Percentiles rank a stretch among this genome's conserved stretches.
These are phyloP conservation scores for Melaleuca alternifolia DNA, from an alignment of 345 rosid species.

Conservation along the genomic window DNA sequence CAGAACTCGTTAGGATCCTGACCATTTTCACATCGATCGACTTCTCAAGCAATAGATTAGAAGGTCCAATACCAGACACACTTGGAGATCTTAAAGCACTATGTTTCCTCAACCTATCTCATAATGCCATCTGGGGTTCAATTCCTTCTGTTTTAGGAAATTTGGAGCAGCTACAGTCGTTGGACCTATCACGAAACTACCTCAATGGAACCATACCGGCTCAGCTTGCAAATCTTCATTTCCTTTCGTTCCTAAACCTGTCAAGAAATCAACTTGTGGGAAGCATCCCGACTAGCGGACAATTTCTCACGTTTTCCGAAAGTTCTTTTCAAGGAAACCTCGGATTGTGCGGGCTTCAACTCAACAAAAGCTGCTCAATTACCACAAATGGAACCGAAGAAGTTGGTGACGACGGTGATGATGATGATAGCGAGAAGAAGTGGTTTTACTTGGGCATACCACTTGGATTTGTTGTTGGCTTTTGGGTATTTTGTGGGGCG, in stretches of 20 bases:
- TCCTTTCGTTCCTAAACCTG: constrained; percentile 22
- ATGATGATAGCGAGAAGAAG: neutral
- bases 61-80: constrained; percentile 9
- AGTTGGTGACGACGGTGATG: no score
- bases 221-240: constrained; percentile 14
- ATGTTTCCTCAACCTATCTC: constrained; percentile 21
- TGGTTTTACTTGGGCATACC: neutral
- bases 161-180: neutral
- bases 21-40: neutral
- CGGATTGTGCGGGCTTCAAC: constrained; percentile 23
- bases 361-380: neutral
- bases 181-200: constrained; percentile 23
- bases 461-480: neutral
- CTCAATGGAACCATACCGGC: constrained; percentile 15
- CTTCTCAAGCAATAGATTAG: neutral
- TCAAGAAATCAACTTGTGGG: constrained; percentile 28
- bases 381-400: neutral
- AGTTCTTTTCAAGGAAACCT: constrained; percentile 19
- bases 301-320: constrained; percentile 21
- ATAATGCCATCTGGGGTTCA: neutral
- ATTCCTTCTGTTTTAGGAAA: neutral
- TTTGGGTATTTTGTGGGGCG: neutral
- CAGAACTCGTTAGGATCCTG: constrained; percentile 13
- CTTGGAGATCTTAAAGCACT: constrained; percentile 12
- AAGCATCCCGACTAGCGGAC: constrained; percentile 11